Evolutionary conservation across 805 yeast species (phyloP).

Genomic region (Kodamaea kakaduensis): DNA sequence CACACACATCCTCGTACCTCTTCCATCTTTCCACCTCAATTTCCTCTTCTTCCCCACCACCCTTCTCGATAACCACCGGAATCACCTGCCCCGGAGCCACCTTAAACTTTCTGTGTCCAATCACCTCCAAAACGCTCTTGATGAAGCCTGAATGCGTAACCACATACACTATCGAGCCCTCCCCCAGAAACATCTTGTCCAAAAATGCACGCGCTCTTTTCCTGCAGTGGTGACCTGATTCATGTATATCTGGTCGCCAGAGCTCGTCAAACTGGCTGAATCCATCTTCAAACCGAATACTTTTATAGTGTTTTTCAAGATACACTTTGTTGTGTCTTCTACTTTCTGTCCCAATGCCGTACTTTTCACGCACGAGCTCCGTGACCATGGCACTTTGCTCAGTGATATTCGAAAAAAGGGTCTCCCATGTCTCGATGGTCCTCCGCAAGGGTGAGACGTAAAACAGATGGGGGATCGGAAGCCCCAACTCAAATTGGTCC

Average conservation of each 20-base stretch:
- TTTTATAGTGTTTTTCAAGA: conserved; percentile 18
- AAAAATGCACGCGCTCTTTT: conserved; percentile 24
- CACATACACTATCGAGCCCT: conserved; percentile 20
- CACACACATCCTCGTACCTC: conserved; percentile 1
- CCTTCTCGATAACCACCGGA: conserved; percentile 23
- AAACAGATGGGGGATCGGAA: conserved; percentile 24
- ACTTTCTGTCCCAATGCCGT: conserved; percentile 30
- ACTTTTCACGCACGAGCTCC: conserved; percentile 29
- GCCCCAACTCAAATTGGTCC: conserved; percentile 3
- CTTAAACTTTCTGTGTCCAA: conserved; percentile 22
- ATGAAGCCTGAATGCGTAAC: conserved; percentile 30
- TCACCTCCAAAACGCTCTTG: conserved; percentile 21
- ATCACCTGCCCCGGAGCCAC: conserved; percentile 27
- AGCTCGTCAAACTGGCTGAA: conserved; percentile 23
- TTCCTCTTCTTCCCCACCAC: background rate
- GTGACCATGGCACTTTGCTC: conserved; percentile 19
- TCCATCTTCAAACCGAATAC: conserved; percentile 22
- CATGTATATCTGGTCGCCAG: conserved; percentile 24
- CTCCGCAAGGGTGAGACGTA: conserved; percentile 31
- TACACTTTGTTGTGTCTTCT: conserved; percentile 23
- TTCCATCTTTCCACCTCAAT: conserved; percentile 10
- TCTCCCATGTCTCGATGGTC: conserved; percentile 27
- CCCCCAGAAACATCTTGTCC: conserved; percentile 24
- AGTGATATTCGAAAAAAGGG: conserved; percentile 19
- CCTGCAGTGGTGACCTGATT: conserved; percentile 23